Conservation (phyloP, 2,329 filamentous ascomycete species). For the Diaporthe sp. region DNA sequence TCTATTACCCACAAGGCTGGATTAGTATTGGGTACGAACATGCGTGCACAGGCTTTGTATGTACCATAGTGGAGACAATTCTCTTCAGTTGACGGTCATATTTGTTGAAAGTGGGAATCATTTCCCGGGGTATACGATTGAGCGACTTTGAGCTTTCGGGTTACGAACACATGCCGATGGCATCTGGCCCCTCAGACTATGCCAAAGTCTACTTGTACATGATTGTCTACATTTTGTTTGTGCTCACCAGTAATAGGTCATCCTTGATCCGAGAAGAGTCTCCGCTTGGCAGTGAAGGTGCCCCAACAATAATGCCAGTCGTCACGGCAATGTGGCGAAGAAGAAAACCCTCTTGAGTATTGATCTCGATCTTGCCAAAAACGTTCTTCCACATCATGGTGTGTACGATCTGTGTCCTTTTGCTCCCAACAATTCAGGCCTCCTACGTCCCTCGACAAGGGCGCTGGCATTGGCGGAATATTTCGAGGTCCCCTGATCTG, state of each 20-base stretch:
- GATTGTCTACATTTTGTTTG: not conserved
- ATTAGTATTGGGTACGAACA: not conserved
- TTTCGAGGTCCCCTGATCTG: not conserved
- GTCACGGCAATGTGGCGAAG: not conserved
- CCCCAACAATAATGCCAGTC: not conserved
- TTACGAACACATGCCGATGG: too few relatives aligned
- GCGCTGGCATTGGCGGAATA: not conserved
- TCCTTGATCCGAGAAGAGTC: too few relatives aligned
- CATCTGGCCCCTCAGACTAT: not conserved
- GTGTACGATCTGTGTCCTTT: not conserved
- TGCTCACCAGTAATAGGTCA: not conserved
- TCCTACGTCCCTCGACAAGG: not conserved
- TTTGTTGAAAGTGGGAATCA: not conserved
- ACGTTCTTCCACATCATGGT: too few relatives aligned
- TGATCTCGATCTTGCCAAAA: not conserved
- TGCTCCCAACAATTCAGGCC: not conserved
- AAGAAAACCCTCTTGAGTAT: not conserved
- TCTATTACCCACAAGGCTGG: not conserved
- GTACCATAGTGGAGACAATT: not conserved
- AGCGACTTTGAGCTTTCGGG: too few relatives aligned
- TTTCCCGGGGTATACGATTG: not conserved
- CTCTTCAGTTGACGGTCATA: not conserved
- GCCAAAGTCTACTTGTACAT: too few relatives aligned
- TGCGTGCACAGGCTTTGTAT: not conserved
- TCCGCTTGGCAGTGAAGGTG: not conserved